These are phyloP conservation scores for Hypoxylon intermedium DNA, from an alignment of 495 filamentous ascomycete genomes.

Conservation along the genomic window DNA sequence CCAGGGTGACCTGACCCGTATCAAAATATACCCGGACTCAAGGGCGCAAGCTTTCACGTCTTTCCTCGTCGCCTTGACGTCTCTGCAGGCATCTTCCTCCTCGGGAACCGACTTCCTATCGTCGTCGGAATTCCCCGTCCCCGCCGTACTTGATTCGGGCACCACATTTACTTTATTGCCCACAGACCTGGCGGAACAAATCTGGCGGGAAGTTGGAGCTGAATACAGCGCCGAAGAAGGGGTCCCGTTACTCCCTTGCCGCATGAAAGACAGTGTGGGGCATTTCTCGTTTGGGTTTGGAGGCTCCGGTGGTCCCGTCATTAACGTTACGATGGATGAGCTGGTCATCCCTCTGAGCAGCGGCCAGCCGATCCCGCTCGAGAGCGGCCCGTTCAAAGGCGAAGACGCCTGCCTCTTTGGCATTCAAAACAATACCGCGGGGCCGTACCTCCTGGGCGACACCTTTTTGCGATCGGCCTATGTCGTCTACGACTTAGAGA, in stretches of 20 bases:
- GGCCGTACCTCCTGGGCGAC: slow-evolving; percentile 81
- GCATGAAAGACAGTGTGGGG: slow-evolving; percentile 63
- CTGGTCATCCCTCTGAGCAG: slow-evolving; percentile 69
- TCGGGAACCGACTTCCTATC: slow-evolving; percentile 59
- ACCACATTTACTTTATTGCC: slow-evolving; percentile 88
- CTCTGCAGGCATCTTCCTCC: slow-evolving; percentile 51
- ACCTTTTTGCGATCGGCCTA: slow-evolving; percentile 94
- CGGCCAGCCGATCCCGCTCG: slow-evolving; percentile 52
- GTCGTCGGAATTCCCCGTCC: slow-evolving; percentile 61
- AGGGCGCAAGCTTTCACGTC: slow-evolving; percentile 59
- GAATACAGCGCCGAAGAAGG: slow-evolving; percentile 54
- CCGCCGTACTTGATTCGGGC: slow-evolving; percentile 87
- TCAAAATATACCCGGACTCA: slow-evolving; percentile 63
- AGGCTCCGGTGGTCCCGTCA: slow-evolving; percentile 64
- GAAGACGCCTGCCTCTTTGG: slow-evolving; percentile 73
- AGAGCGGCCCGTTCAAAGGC: slow-evolving; percentile 57
- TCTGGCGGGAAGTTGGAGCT: slow-evolving; percentile 76
- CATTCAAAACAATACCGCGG: slow-evolving; percentile 69
- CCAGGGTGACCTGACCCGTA: slow-evolving; percentile 71
- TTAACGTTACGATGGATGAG: slow-evolving; percentile 78
- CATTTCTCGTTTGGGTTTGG: slow-evolving; percentile 78
- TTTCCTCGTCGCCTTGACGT: slow-evolving; percentile 79
- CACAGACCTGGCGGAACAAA: slow-evolving; percentile 64
- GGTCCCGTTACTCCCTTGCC: slow-evolving; percentile 74
- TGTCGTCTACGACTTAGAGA: slow-evolving; percentile 90